phyloP scores from a whole-genome alignment of 495 filamentous ascomycete genomes.

The Talaromyces trachyspermus region DNA sequence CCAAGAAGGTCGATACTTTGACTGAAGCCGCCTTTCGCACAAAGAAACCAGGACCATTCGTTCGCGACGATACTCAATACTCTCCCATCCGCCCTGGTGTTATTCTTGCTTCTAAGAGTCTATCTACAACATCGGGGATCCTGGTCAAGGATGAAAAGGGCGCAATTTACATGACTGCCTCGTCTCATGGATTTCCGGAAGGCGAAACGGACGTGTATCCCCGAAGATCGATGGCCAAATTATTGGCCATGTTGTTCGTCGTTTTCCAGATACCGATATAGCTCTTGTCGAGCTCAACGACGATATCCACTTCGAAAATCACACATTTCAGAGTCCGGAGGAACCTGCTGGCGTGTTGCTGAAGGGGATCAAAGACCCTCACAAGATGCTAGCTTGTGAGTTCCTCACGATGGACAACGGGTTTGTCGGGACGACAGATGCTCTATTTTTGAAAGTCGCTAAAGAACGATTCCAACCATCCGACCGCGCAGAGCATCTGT shows the following conservation, averaged over 20 bases:
- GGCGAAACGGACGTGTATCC: conserved; percentile 7
- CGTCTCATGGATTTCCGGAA: conserved; percentile 4
- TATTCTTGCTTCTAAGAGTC: background rate
- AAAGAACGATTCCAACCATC: too few relatives aligned
- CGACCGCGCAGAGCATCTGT: background rate
- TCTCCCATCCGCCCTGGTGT: conserved; percentile 4
- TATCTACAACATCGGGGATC: conserved; percentile 7
- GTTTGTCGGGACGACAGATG: background rate
- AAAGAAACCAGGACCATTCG: too few relatives aligned
- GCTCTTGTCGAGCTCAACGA: conserved; percentile 7
- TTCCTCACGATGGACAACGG: background rate
- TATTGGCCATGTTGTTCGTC: conserved; percentile 8
- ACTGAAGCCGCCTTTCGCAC: too few relatives aligned
- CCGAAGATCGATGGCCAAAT: background rate
- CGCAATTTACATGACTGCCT: conserved; percentile 8
- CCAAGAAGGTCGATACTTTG: too few relatives aligned
- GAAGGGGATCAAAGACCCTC: background rate
- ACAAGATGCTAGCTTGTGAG: background rate
- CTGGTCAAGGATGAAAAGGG: conserved; percentile 4
- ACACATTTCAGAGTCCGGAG: background rate
- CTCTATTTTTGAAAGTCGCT: background rate
- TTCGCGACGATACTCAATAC: background rate
- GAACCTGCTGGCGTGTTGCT: background rate
- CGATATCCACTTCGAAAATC: conserved; percentile 6
- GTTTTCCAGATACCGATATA: conserved; percentile 10